Evolutionary conservation across 176 grass and related monocot genomes (phyloP).

Genomic region (Oryza rufipogon): DNA sequence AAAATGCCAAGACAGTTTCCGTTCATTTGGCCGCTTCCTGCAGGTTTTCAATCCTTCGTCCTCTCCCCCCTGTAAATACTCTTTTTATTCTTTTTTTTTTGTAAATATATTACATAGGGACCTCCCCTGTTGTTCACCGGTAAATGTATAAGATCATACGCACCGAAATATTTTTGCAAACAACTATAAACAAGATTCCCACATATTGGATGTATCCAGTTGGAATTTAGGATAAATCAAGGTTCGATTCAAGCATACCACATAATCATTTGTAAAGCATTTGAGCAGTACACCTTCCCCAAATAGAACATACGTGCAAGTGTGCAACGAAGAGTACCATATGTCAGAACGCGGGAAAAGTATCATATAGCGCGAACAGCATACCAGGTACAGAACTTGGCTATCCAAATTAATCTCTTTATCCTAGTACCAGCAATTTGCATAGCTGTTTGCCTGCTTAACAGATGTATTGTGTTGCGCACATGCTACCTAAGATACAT

Average conservation of each 20-base stretch:
- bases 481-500: background rate
- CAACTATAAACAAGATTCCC: too few species aligned
- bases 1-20: background rate
- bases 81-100: background rate
- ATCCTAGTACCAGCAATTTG: background rate
- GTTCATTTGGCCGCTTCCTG: background rate
- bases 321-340: background rate
- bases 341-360: background rate
- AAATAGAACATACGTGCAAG: background rate
- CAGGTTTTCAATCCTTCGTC: background rate
- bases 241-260: too few species aligned
- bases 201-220: too few species aligned
- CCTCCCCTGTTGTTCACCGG: background rate
- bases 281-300: background rate
- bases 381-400: background rate
- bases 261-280: too few species aligned
- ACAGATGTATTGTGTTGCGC: background rate
- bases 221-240: too few species aligned
- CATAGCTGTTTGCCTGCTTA: background rate
- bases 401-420: slow-evolving; percentile 35
- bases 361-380: background rate
- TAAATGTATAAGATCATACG: background rate
- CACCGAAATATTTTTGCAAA: background rate
- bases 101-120: background rate
- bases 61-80: background rate